Evolutionary conservation across 768 basidiomycete genomes (phyloP).

Genomic region (Cyclocybe aegerita): DNA sequence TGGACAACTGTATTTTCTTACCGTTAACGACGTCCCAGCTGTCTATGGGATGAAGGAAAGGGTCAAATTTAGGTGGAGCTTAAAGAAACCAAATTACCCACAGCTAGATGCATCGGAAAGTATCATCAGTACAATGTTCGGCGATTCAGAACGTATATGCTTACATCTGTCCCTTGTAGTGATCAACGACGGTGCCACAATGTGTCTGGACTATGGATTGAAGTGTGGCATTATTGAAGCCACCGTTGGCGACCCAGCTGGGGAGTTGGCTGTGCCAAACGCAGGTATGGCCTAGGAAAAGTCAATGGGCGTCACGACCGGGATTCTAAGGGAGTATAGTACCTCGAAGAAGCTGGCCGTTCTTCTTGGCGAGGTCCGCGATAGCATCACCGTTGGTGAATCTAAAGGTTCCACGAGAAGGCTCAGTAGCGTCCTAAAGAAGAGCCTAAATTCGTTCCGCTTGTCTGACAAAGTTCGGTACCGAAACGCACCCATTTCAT

Average conservation of each 20-base stretch:
- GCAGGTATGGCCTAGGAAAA: conserved; percentile 37
- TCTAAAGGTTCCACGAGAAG: conserved; percentile 44
- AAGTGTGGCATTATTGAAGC: conserved; percentile 37
- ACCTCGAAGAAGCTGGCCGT: conserved; percentile 47
- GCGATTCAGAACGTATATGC: not conserved
- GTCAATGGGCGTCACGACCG: not conserved
- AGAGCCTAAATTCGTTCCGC: not conserved
- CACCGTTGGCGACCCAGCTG: conserved; percentile 44
- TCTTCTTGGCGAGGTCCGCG: conserved; percentile 39
- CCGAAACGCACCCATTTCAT: conserved; percentile 51
- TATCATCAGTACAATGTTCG: not conserved
- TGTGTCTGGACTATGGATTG: conserved; percentile 46
- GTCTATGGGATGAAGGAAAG: conserved; percentile 23
- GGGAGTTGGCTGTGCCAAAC: conserved; percentile 56
- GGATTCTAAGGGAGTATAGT: not conserved
- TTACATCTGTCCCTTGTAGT: conserved; percentile 54
- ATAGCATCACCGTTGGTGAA: conserved; percentile 45
- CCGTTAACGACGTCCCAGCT: conserved; percentile 57
- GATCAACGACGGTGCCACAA: conserved; percentile 44
- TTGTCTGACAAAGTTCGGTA: not conserved
- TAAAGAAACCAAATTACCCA: not conserved
- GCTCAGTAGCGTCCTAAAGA: conserved; percentile 49
- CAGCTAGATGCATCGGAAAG: conserved; percentile 15
- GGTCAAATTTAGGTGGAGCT: not conserved
- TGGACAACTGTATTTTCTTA: conserved; percentile 5